phyloP scores from a whole-genome alignment of 208 protist species.

The Trypanosoma congolense region DNA sequence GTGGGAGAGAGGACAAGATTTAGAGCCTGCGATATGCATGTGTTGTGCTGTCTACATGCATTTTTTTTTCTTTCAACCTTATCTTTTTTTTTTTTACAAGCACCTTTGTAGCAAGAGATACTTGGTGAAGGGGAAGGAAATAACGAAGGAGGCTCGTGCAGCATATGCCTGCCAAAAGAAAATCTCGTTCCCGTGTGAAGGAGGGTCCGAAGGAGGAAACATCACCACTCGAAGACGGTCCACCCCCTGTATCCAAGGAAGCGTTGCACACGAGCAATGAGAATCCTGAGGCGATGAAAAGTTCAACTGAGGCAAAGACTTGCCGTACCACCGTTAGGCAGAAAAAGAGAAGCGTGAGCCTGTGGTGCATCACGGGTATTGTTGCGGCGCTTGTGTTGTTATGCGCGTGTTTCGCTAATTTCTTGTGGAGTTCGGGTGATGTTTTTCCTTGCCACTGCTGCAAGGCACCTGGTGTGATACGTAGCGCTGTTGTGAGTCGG shows the following conservation, averaged over 20 bases:
- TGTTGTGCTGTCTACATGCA: too few relatives aligned
- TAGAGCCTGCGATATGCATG: too few relatives aligned
- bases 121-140: neutral
- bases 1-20: too few relatives aligned
- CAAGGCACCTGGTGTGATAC: conserved; percentile 1
- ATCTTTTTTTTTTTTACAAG: neutral
- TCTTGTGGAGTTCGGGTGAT: neutral
- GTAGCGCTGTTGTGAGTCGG: conserved; percentile 8
- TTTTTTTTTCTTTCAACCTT: too few relatives aligned
- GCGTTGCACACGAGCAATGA: neutral
- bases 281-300: neutral
- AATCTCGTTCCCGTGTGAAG: neutral
- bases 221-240: neutral
- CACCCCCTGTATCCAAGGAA: too few relatives aligned
- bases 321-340: too few relatives aligned
- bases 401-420: neutral
- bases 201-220: neutral
- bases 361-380: conserved; percentile 2
- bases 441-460: conserved; percentile 16
- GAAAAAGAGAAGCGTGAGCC: neutral
- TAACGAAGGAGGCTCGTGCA: neutral
- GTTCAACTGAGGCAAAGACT: neutral
- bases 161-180: neutral
- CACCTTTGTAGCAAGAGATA: neutral
- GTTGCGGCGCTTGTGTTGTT: conserved; percentile 9